Evolutionary conservation across 164 flowering plant genomes (phyloP), one percentile per base, ranked within the genome.

Genomic region (Chimonanthus salicifolius): DNA sequence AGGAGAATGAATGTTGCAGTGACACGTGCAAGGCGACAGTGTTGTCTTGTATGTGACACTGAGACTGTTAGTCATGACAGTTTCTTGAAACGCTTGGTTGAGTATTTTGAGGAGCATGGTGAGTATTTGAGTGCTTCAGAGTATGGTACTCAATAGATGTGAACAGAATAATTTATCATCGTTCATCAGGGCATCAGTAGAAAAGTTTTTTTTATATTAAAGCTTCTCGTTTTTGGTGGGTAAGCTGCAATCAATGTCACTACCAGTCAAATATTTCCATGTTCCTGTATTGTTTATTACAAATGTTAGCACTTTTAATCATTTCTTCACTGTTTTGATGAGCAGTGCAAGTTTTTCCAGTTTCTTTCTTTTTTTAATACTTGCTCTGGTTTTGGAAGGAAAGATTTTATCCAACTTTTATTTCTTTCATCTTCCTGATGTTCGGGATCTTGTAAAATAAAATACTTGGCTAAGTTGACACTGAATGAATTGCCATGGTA

Each of bases 1-100:
- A 85, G 99, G 83, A 83, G 99, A 80, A 94, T 96, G 99, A 94
- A 94, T 75, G 99, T 96, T 81, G 99, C 98, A 67, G 97, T 96
- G 77, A 96, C 99, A 43, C 89, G 98, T 46, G 92, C 99, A 73
- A 90, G 99, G 80, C 85, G 99, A 72, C 99, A 96, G 77, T 96
- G 99, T 71, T 94, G 98, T 80, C 75, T 96, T 69, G 82, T 96
- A 6, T 96, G 99, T 74, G 97, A 96, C 85, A 90, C 97, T 6
- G 99, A 94, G 73, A 96, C 97, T 44, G 99, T 94, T 44, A 89
- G 80, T 70, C 77, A 88, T 74, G 92, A 96, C 79, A 78, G 74
- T 69, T 96, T 96, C 82, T 84, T 96, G 82, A 92, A 94, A 85
- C 88, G 95, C 47, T 77, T 96, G 72, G 82, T 92, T 33, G 97